Percentiles rank a stretch among this genome's conserved stretches.
Conservation (phyloP, 2,329 filamentous ascomycete species). For the Chaetothyriales sp. region DNA sequence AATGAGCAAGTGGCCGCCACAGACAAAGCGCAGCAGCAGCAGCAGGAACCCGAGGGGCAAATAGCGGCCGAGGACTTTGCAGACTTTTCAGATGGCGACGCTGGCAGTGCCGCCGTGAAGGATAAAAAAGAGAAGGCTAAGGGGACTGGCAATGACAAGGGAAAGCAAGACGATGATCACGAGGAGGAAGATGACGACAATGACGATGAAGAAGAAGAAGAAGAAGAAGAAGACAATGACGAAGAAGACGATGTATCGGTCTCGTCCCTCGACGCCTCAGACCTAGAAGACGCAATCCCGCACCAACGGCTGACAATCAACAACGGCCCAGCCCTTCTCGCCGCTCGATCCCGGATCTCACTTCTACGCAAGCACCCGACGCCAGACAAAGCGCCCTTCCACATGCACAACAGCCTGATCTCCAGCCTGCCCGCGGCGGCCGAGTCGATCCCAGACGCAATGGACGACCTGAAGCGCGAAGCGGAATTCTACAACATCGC, state of each 20-base stretch:
- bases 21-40: not conserved
- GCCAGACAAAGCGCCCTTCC: slow-evolving; percentile 54
- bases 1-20: not conserved
- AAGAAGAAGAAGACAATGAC: slow-evolving; percentile 41
- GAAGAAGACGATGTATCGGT: slow-evolving; percentile 80
- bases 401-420: slow-evolving; percentile 63
- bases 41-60: slow-evolving; percentile 3
- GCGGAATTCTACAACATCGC: slow-evolving; percentile 86
- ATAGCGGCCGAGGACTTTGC: slow-evolving; percentile 4
- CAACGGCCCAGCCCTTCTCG: slow-evolving; percentile 74
- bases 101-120: not conserved
- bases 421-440: slow-evolving; percentile 39
- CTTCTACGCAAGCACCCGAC: slow-evolving; percentile 33
- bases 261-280: slow-evolving; percentile 68
- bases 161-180: slow-evolving; percentile 3
- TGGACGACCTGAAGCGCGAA: slow-evolving; percentile 85
- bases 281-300: slow-evolving; percentile 72
- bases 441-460: slow-evolving; percentile 63
- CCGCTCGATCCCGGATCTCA: slow-evolving; percentile 57
- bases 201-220: slow-evolving; percentile 17
- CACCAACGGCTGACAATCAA: slow-evolving; percentile 94
- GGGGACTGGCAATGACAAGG: slow-evolving; percentile 5
- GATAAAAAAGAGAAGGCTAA: slow-evolving; percentile 4
- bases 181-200: slow-evolving; percentile 5
- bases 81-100: slow-evolving; percentile 3